phyloP scores from a whole-genome alignment of 176 grass and related monocot genomes.

The maize (Zea mays) region DNA sequence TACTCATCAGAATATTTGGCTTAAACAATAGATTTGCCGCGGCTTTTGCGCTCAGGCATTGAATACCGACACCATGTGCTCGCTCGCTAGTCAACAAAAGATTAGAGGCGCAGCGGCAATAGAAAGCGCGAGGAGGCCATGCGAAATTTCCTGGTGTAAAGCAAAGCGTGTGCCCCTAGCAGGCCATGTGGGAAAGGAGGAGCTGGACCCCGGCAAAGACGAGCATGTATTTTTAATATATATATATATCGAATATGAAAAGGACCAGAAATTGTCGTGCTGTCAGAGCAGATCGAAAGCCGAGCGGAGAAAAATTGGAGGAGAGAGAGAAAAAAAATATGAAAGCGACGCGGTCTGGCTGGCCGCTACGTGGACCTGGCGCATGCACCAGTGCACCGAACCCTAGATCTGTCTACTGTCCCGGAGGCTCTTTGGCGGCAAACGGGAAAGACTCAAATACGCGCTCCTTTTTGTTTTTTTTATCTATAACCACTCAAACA shows the following conservation, averaged over 20 bases:
- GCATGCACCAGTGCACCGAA: slow-evolving; percentile 42
- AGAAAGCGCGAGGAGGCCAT: slow-evolving; percentile 17
- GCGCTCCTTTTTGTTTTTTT: too few species aligned
- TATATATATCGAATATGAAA: slow-evolving; percentile 50
- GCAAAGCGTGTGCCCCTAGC: slow-evolving; percentile 39
- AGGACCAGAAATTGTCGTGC: slow-evolving; percentile 32
- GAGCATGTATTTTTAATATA: slow-evolving; percentile 45
- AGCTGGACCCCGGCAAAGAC: slow-evolving; percentile 48
- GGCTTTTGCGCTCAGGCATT: too few species aligned
- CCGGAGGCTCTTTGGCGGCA: not conserved
- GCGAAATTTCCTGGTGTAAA: slow-evolving; percentile 20
- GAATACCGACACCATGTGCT: too few species aligned
- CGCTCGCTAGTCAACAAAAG: slow-evolving; percentile 17
- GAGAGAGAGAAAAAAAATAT: slow-evolving; percentile 48
- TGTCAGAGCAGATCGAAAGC: slow-evolving; percentile 54
- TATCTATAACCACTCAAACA: not conserved
- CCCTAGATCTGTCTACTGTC: not conserved
- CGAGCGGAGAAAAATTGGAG: slow-evolving; percentile 25
- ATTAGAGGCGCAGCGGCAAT: not conserved
- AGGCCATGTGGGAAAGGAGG: slow-evolving; percentile 41
- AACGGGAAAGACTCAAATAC: not conserved
- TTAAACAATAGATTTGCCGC: too few species aligned
- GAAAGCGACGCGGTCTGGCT: slow-evolving; percentile 35
- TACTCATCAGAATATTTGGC: too few species aligned
- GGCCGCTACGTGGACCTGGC: not conserved